These are phyloP conservation scores for Cryptosporidium muris DNA, from an alignment of 169 alveolate species.

Conservation along the genomic window DNA sequence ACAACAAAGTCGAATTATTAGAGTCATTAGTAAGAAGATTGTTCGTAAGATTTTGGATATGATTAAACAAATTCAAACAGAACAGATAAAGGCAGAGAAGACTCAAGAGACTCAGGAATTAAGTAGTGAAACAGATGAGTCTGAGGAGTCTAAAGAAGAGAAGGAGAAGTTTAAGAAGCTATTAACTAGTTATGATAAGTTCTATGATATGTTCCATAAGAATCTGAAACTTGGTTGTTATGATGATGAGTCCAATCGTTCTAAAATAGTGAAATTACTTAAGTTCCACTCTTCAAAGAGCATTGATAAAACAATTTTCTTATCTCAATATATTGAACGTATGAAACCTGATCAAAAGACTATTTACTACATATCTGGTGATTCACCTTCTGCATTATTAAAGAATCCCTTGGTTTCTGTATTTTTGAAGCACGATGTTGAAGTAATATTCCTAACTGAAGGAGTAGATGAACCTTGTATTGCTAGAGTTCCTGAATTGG, in stretches of 20 bases:
- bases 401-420: constrained; percentile 92
- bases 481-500: constrained; percentile 84
- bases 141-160: constrained; percentile 78
- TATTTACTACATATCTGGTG: constrained; percentile 92
- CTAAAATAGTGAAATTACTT: constrained; percentile 90
- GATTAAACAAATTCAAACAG: constrained; percentile 78
- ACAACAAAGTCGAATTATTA: constrained; percentile 92
- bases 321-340: constrained; percentile 89
- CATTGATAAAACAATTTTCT: constrained; percentile 82
- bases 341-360: constrained; percentile 92
- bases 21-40: constrained; percentile 94
- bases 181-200: constrained; percentile 75
- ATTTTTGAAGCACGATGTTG: constrained; percentile 89
- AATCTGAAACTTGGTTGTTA: constrained; percentile 93
- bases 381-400: constrained; percentile 78
- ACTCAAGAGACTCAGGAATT: no score
- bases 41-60: constrained; percentile 95
- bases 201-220: constrained; percentile 91
- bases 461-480: constrained; percentile 94
- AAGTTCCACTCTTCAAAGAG: constrained; percentile 88
- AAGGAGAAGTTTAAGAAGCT: constrained; percentile 81
- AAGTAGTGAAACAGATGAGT: constrained; percentile 36
- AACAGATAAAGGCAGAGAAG: constrained; percentile 80
- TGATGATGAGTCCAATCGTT: constrained; percentile 93
- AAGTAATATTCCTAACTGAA: constrained; percentile 92